A percentile compares a stretch with the other conserved stretches of the same genome.
Conservation (phyloP, 2,329 filamentous ascomycete genomes). For the Aspergillus brasiliensis region DNA sequence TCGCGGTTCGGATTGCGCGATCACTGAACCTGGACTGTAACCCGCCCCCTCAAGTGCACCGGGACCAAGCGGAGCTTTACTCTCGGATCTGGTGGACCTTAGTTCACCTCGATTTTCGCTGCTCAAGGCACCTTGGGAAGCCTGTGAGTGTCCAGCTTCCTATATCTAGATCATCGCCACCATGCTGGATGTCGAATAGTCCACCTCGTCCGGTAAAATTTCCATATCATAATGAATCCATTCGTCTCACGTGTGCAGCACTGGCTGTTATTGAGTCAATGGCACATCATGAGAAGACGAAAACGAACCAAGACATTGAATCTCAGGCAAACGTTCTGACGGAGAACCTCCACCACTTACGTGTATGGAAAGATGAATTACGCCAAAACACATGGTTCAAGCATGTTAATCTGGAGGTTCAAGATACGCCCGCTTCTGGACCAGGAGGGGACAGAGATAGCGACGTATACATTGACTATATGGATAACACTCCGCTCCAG, state of each 20-base stretch:
- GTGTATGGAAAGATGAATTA: neutral
- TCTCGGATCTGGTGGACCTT: constrained; percentile 22
- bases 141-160: constrained; percentile 12
- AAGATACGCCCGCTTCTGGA: neutral
- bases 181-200: neutral
- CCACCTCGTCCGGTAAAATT: neutral
- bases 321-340: neutral
- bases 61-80: constrained; percentile 6
- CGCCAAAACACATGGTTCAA: neutral
- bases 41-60: neutral
- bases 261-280: neutral
- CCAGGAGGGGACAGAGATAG: neutral
- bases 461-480: neutral
- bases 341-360: neutral
- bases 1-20: constrained; percentile 24
- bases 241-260: neutral
- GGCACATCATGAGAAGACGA: neutral
- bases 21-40: constrained; percentile 14
- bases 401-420: neutral
- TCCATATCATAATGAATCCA: neutral
- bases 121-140: constrained; percentile 22
- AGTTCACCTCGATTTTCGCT: constrained; percentile 23
- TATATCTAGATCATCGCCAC: neutral
- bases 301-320: neutral
- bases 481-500: constrained; percentile 6